phyloP scores from a whole-genome alignment of 352 stramenopile genomes.

The Thalassiosira oceanica region DNA sequence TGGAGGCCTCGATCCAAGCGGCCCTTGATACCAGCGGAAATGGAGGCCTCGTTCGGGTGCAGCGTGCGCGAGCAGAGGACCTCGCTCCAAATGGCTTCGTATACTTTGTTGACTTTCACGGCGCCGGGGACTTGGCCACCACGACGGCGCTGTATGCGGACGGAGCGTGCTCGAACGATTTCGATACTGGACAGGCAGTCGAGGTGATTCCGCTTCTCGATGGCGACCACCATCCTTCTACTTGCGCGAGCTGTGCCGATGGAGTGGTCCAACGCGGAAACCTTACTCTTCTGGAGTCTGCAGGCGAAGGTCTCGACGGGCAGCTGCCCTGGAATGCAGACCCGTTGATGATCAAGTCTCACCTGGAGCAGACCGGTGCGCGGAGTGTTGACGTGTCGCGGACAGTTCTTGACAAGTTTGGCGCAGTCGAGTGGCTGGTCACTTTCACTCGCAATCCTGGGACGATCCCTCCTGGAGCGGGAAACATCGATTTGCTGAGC shows the following conservation, averaged over 20 bases:
- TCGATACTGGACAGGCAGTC: slow-evolving; percentile 54
- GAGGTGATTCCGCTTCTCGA: slow-evolving; percentile 44
- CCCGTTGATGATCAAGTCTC: slow-evolving; percentile 62
- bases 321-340: slow-evolving; percentile 47
- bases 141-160: slow-evolving; percentile 27
- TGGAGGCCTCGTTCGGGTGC: slow-evolving; percentile 51
- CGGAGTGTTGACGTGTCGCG: slow-evolving; percentile 85
- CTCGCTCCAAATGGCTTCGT: slow-evolving; percentile 71
- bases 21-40: slow-evolving; percentile 36
- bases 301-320: slow-evolving; percentile 69
- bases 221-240: slow-evolving; percentile 48
- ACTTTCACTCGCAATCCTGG: slow-evolving; percentile 91
- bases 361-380: slow-evolving; percentile 73
- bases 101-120: slow-evolving; percentile 64
- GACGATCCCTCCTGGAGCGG: slow-evolving; percentile 87
- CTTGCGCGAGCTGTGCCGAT: slow-evolving; percentile 62
- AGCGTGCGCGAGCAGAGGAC: slow-evolving; percentile 52
- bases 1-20: slow-evolving; percentile 42
- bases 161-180: slow-evolving; percentile 39
- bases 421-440: slow-evolving; percentile 90
- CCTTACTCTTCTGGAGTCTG: slow-evolving; percentile 87
- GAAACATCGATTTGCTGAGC: slow-evolving; percentile 81
- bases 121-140: slow-evolving; percentile 36
- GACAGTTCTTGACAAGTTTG: slow-evolving; percentile 92
- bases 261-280: slow-evolving; percentile 86